These are phyloP conservation scores for Cryphonectria nitschkei DNA, from an alignment of 2,329 filamentous ascomycete genomes.

Conservation along the genomic window DNA sequence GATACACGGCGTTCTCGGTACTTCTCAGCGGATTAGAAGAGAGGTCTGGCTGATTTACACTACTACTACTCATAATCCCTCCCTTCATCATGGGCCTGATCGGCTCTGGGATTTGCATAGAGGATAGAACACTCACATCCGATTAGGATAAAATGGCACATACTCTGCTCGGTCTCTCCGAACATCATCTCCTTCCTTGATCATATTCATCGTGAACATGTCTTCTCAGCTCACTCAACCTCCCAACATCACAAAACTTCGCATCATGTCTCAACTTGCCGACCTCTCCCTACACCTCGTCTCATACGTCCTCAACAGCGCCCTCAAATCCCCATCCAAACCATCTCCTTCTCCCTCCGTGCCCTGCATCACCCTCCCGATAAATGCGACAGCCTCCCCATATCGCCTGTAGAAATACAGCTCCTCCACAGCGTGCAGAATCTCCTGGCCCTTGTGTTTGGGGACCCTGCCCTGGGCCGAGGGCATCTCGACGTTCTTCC, in stretches of 20 bases:
- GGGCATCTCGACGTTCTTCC: slow-evolving; percentile 47
- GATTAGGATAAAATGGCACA: slow-evolving; percentile 7
- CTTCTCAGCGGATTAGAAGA: neutral
- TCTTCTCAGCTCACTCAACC: neutral
- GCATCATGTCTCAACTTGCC: neutral
- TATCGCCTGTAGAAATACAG: slow-evolving; percentile 58
- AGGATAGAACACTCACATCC: slow-evolving; percentile 20
- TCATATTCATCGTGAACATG: neutral
- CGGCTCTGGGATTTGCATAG: slow-evolving; percentile 16
- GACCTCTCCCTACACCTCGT: slow-evolving; percentile 44
- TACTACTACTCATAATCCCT: slow-evolving; percentile 19
- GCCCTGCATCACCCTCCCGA: slow-evolving; percentile 40
- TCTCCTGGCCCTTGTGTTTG: slow-evolving; percentile 54
- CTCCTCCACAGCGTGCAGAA: slow-evolving; percentile 61
- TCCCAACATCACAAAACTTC: too few relatives aligned
- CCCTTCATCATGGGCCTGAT: slow-evolving; percentile 16
- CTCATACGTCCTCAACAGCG: slow-evolving; percentile 48
- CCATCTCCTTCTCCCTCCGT: slow-evolving; percentile 34
- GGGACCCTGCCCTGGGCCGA: slow-evolving; percentile 38
- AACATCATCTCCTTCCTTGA: neutral
- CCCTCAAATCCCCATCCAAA: slow-evolving; percentile 49
- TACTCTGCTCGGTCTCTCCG: neutral
- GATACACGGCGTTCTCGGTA: slow-evolving; percentile 20
- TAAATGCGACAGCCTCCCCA: slow-evolving; percentile 48
- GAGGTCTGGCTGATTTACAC: slow-evolving; percentile 16